Base-by-base conservation (phyloP, 1,284 basidiomycete genomes). In the Papiliotrema flavescens region DNA sequence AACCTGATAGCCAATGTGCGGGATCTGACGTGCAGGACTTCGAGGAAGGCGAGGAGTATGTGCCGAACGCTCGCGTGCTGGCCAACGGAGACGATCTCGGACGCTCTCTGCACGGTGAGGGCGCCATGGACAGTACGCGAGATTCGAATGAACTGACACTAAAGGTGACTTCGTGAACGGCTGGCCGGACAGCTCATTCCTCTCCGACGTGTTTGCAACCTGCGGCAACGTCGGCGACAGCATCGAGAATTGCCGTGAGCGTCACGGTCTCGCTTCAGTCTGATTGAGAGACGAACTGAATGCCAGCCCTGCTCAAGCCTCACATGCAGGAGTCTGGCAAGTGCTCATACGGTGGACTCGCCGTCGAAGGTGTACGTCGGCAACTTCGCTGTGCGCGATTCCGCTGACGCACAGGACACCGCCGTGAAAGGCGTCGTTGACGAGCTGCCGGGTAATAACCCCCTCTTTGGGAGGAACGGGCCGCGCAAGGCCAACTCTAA, bases 391-490 rank as follows among this genome's bases (percentile, higher is more conserved):
- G 34, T 19, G 22, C 19, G 41, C 11, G 41, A n/a, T 23, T 23
- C 20, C 11, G 22, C 22, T 43, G 41, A 43, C 41, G 11, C 32
- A 36, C 41, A 59, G 59, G 56, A 62, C 9, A 55, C 56, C 17
- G 60, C 57, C 6, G 20, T 42, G n/a, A 54, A 40, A 15, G 43
- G 45, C 14, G 23, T 51, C 8, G 17, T 66, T 35, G 47, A 50
- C n/a, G 55, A 45, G 24, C 39, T 67, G 3, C 65, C 65, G 14
- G 65, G 65, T 3, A 57, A 63, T 43, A 67, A 67, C 43, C 63
- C 63, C 1, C 14, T 63, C 17, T 65, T 48, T 40, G 59, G 49
- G 11, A 41, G 28, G 14, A 43, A 26, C 15, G 43, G 40, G 13
- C 26, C 49, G 14, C 49, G 49, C 17, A 44, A 17, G 13, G 26